Conservation (phyloP, 73 alveolate genomes). For the Effrenium voratum region DNA sequence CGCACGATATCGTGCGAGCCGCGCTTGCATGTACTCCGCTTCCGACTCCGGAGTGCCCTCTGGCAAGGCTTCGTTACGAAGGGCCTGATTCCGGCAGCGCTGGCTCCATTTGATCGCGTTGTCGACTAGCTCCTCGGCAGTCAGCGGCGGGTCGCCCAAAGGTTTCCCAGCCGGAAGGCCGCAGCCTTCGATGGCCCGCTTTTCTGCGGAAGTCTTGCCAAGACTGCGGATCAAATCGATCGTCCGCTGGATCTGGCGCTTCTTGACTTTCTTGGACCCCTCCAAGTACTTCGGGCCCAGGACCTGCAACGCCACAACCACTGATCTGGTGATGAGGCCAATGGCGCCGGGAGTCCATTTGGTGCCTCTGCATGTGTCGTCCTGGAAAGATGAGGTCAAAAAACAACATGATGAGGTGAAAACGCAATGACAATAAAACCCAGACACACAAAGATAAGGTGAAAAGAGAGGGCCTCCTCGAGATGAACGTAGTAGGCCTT, state of each 20-base stretch:
- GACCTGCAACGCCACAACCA: conserved; percentile 8
- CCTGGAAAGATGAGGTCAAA: neutral
- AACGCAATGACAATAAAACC: neutral
- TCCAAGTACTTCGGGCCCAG: neutral
- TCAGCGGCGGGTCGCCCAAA: neutral
- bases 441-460: neutral
- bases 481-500: conserved; percentile 4
- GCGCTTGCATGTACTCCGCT: neutral
- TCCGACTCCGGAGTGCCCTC: neutral
- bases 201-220: neutral
- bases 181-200: neutral
- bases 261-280: neutral
- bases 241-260: neutral
- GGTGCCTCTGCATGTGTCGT: neutral
- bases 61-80: neutral
- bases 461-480: neutral
- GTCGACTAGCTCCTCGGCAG: neutral
- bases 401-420: neutral
- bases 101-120: neutral
- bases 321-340: too few species aligned
- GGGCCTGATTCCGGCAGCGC: neutral
- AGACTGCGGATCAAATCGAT: neutral
- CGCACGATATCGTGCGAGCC: neutral
- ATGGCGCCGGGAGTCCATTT: too few species aligned
- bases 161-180: neutral